Conservation (phyloP, 1,284 basidiomycete genomes). For the Cryptococcus hybrid region DNA sequence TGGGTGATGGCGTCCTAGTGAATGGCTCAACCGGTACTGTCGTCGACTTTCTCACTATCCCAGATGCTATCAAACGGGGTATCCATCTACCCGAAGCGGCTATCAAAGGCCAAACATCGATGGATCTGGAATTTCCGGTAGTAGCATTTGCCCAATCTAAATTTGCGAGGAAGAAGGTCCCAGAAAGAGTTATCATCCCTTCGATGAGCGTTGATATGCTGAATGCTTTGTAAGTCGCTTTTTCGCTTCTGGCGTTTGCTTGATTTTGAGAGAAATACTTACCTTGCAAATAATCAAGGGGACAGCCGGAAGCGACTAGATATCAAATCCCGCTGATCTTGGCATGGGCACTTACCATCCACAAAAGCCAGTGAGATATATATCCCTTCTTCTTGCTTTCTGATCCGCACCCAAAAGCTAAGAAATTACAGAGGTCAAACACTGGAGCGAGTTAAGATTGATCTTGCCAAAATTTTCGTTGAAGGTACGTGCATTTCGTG, state of each 20-base stretch:
- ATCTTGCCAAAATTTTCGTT: slow-evolving; percentile 65
- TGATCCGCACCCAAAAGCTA: too few species aligned
- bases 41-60: slow-evolving; percentile 21
- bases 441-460: slow-evolving; percentile 77
- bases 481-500: slow-evolving; percentile 18
- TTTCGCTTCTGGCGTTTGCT: not conserved
- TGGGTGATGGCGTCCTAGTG: slow-evolving; percentile 19
- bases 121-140: slow-evolving; percentile 20
- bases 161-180: slow-evolving; percentile 8
- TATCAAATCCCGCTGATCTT: slow-evolving; percentile 33
- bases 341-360: slow-evolving; percentile 40
- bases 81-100: slow-evolving; percentile 12
- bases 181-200: slow-evolving; percentile 17
- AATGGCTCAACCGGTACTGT: slow-evolving; percentile 25
- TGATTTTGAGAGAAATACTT: not conserved
- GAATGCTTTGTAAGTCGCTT: slow-evolving; percentile 20
- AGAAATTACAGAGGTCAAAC: slow-evolving; percentile 40
- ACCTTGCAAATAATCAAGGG: not conserved
- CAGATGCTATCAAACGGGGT: slow-evolving; percentile 9
- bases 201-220: slow-evolving; percentile 25
- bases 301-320: slow-evolving; percentile 24
- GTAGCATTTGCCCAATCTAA: slow-evolving; percentile 29
- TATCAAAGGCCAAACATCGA: not conserved
- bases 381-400: not conserved
- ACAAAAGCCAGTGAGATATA: slow-evolving; percentile 28